These are phyloP conservation scores for Didymella pinodella DNA, from an alignment of 2,329 filamentous ascomycete species.

Conservation along the genomic window DNA sequence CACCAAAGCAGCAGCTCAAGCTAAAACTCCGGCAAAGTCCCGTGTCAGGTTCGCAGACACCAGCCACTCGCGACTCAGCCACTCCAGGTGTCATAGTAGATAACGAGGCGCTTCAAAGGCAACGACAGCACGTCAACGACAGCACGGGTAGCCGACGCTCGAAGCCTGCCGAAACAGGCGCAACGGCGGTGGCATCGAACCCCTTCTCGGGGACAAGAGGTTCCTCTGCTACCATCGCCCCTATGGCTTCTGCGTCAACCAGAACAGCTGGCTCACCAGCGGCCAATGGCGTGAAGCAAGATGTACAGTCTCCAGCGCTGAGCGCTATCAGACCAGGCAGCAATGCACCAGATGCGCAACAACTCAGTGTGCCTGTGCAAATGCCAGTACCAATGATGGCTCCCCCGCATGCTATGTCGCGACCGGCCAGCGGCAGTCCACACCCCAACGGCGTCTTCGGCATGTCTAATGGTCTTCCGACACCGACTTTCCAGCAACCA, in stretches of 20 bases:
- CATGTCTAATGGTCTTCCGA: constrained; percentile 36
- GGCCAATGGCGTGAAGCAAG: constrained; percentile 49
- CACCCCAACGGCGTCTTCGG: constrained; percentile 46
- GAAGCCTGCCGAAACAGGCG: constrained; percentile 38
- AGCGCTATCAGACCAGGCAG: constrained; percentile 50
- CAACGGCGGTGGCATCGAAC: constrained; percentile 38
- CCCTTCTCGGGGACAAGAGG: constrained; percentile 41
- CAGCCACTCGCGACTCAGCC: constrained; percentile 51
- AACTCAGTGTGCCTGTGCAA: constrained; percentile 41
- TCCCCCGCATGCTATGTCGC: constrained; percentile 49
- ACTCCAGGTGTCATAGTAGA: constrained; percentile 62
- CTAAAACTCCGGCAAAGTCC: constrained; percentile 62
- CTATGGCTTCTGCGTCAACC: constrained; percentile 29
- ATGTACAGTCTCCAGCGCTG: constrained; percentile 56
- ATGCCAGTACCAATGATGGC: constrained; percentile 50
- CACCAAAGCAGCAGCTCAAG: constrained; percentile 63
- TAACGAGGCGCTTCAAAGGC: constrained; percentile 61
- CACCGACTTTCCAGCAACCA: constrained; percentile 43
- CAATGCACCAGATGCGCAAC: constrained; percentile 44
- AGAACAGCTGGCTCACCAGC: constrained; percentile 49
- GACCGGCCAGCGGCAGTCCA: constrained; percentile 53
- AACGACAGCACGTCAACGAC: constrained; percentile 60
- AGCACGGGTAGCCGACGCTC: constrained; percentile 55
- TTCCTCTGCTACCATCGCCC: constrained; percentile 31
- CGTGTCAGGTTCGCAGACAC: constrained; percentile 51